Base-by-base conservation (phyloP, 139 green algal genomes). In the Tetraselmis striata region DNA sequence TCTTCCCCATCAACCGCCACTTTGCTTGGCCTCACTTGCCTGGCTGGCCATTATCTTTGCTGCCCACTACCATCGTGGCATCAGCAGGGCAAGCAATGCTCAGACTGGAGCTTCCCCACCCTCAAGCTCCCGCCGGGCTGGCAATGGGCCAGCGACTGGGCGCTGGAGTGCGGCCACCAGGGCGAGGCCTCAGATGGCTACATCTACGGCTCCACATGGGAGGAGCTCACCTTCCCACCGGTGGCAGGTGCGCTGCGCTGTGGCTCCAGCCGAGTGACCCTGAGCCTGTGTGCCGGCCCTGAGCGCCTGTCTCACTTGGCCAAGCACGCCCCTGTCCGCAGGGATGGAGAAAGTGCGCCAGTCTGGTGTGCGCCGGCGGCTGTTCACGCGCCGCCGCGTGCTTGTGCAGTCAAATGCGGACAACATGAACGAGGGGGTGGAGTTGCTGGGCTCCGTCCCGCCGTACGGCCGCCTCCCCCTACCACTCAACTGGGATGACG, bases 61-160 rank as follows among this genome's bases (percentile, higher is more conserved):
- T n/a, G n/a, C n/a, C n/a, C n/a, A n/a, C n/a, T n/a, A n/a, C n/a
- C n/a, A n/a, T n/a, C n/a, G n/a, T n/a, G n/a, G n/a, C n/a, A n/a
- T n/a, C n/a, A n/a, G n/a, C 45, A 67, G 45, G 45, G 18, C 45
- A 67, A 67, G 45, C 45, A 25, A 5, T 67, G 45, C 45, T 25
- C 11, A 5, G 45, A 67, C 45, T 67, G 45, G 45, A 67, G 18
- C 5, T 67, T 67, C 45, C 45, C 45, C 5, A 25, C 45, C 45
- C 5, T 67, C 5, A 5, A 18, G 18, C 45, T 67, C 11, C 32
- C 80, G 24, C 29, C 78, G 24, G 91, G 92, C 18, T 97, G 93
- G 93, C 84, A 93, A 85, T 97, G 93, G 93, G 88, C 92, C 75
- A 87, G 87, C 24, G 79, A 83, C 0, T 97, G 93, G 93, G 79